phyloP scores from a whole-genome alignment of 2,329 filamentous ascomycete genomes.

The Thelonectria blattea region DNA sequence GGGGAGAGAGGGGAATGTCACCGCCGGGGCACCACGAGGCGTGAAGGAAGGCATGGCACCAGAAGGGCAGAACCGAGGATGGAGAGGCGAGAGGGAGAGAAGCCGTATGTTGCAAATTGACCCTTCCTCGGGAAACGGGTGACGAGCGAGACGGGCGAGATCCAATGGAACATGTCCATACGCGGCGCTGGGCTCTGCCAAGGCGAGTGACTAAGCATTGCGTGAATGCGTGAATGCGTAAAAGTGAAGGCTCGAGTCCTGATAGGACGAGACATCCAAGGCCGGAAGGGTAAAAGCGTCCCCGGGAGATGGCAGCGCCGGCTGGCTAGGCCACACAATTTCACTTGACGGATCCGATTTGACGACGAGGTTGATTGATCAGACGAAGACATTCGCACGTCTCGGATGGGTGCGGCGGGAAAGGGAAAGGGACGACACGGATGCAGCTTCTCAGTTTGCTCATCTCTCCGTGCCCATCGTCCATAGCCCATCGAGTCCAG shows the following conservation, averaged over 20 bases:
- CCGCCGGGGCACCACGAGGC: conserved; percentile 1
- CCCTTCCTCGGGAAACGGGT: background rate
- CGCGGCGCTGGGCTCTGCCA: conserved; percentile 6
- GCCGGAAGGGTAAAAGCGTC: conserved; percentile 18
- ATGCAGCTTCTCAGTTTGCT: conserved; percentile 5
- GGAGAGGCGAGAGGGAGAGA: background rate
- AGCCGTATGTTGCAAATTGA: background rate
- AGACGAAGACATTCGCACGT: background rate
- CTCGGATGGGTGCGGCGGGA: background rate
- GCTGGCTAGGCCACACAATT: conserved; percentile 13
- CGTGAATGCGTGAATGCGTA: conserved; percentile 13
- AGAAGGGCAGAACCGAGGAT: background rate
- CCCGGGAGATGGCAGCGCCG: conserved; percentile 18
- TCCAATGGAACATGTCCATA: background rate
- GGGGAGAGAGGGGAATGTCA: conserved; percentile 11
- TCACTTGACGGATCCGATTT: conserved; percentile 16
- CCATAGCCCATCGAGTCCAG: background rate
- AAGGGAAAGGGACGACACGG: conserved; percentile 7
- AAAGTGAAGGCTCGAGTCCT: conserved; percentile 9
- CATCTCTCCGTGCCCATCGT: background rate
- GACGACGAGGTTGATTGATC: background rate
- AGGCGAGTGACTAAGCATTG: background rate
- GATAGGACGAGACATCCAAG: conserved; percentile 13
- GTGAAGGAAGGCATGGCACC: conserved; percentile 2
- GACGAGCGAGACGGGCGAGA: background rate